Evolutionary conservation across 805 yeast species (phyloP).

Genomic region (Saccharomycopsis vini): DNA sequence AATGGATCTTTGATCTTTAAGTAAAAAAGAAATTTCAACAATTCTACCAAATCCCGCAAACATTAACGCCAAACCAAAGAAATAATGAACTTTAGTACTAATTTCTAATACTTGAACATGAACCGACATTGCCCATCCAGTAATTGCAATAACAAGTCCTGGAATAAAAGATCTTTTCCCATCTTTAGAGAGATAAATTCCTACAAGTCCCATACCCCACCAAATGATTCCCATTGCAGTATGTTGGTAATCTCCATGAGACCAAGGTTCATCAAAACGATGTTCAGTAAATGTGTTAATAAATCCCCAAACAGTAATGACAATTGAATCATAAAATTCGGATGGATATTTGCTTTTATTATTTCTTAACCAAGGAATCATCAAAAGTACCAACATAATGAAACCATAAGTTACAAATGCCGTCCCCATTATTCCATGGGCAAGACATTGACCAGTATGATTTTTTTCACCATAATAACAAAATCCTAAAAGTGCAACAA

Average conservation of each 20-base stretch:
- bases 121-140: slow-evolving; percentile 93
- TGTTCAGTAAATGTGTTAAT: slow-evolving; percentile 95
- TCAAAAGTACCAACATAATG: slow-evolving; percentile 53
- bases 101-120: slow-evolving; percentile 70
- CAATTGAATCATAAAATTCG: slow-evolving; percentile 73
- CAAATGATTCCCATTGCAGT: slow-evolving; percentile 94
- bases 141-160: slow-evolving; percentile 68
- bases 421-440: slow-evolving; percentile 95
- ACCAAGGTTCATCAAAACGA: slow-evolving; percentile 83
- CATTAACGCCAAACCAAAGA: slow-evolving; percentile 79
- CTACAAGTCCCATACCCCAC: slow-evolving; percentile 92
- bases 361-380: slow-evolving; percentile 66
- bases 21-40: slow-evolving; percentile 69
- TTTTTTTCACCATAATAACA: slow-evolving; percentile 47
- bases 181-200: slow-evolving; percentile 64
- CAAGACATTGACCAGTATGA: slow-evolving; percentile 91
- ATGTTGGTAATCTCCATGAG: slow-evolving; percentile 89
- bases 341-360: slow-evolving; percentile 49
- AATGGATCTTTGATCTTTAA: slow-evolving; percentile 46
- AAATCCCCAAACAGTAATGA: slow-evolving; percentile 86
- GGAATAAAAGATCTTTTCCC: slow-evolving; percentile 71
- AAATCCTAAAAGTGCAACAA: slow-evolving; percentile 78
- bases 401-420: slow-evolving; percentile 79
- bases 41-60: slow-evolving; percentile 69
- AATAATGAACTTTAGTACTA: slow-evolving; percentile 78